Evolutionary conservation across 2,329 filamentous ascomycete genomes (phyloP), one percentile per base, ranked within the genome.

Genomic region (Apiospora marii): DNA sequence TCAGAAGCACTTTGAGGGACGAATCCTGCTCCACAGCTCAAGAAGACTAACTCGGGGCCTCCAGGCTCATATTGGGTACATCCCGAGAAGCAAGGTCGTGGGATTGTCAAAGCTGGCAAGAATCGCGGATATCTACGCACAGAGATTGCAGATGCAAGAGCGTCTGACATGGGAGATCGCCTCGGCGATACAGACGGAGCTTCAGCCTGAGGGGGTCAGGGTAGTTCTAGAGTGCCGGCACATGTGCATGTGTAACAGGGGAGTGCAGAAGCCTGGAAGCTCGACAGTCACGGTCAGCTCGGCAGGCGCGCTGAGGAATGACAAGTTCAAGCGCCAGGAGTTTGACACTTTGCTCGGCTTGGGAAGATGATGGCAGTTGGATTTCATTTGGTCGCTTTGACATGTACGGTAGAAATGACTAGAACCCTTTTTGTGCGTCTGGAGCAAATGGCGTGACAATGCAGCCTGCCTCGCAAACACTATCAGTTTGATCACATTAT

Each of bases 1-100:
- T 22, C 43, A 44, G 22, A 24, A 67, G 30, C 16, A 10, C 8
- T 10, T 41, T 41, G 37, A 37, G 10, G 10, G 37, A 41, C 1
- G 1, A 7, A 30, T 4, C 27, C 27, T 30, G 4, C 27, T 30
- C 4, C 27, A 30, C 27, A 30, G 27, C 10, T 7, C 37, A 41
- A 7, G 6, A 37, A 37, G 6, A 41, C 37, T 41, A 41, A 41
- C 37, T 41, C 7, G 37, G 37, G 10, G 10, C 67, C 5, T 34
- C 75, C 16, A 96, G 93, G 97, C 98, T 93, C 96, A 98, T 84
- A 98, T 98, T 78, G 95, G 95, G 72, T 98, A 98, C 83, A 98
- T 98, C 75, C 95, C 95, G 44, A 91, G 92, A 80, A 90, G 94
- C 80, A 90, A 94, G 72, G 84, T 98, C 68, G 93, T 98, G 74